A percentile compares a stretch with the other conserved stretches of the same genome.
phyloP scores from a whole-genome alignment of 1,284 basidiomycete genomes.

The Pyrrhoderma lamaoense region DNA sequence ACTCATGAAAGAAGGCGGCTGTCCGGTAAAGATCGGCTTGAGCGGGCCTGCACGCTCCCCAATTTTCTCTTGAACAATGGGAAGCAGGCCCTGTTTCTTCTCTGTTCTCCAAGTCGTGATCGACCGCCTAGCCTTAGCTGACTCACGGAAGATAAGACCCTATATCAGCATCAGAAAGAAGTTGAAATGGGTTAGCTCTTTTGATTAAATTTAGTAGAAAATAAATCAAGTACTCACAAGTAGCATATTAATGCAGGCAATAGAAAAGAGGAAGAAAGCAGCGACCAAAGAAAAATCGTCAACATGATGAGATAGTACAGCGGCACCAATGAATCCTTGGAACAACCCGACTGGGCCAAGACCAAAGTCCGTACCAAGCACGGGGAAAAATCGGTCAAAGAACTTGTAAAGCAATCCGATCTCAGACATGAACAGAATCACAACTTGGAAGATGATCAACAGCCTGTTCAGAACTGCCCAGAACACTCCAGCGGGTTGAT shows the following conservation, averaged over 20 bases:
- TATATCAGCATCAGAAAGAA: not conserved
- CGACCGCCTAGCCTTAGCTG: constrained; percentile 54
- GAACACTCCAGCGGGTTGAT: constrained; percentile 79
- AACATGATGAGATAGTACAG: constrained; percentile 76
- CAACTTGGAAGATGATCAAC: constrained; percentile 70
- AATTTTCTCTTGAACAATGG: constrained; percentile 36
- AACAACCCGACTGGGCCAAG: constrained; percentile 77
- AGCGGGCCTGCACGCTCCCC: constrained; percentile 19
- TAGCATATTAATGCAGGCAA: constrained; percentile 79
- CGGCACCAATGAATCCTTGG: constrained; percentile 73
- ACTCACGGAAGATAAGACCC: constrained; percentile 61
- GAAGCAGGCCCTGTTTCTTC: constrained; percentile 44
- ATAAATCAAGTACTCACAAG: constrained; percentile 34
- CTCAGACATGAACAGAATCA: constrained; percentile 73
- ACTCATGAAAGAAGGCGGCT: constrained; percentile 30
- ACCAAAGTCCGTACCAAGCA: constrained; percentile 77
- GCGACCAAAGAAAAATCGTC: constrained; percentile 75
- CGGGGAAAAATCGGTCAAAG: constrained; percentile 78
- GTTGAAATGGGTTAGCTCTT: not conserved
- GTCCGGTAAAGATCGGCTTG: constrained; percentile 38
- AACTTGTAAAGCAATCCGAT: constrained; percentile 65
- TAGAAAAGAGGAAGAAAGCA: constrained; percentile 78
- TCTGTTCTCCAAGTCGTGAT: constrained; percentile 60
- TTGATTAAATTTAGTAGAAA: not conserved
- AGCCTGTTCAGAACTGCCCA: constrained; percentile 81